phyloP scores from a whole-genome alignment of 176 grass and related monocot genomes.

The Rhipidocladum racemiflorum region DNA sequence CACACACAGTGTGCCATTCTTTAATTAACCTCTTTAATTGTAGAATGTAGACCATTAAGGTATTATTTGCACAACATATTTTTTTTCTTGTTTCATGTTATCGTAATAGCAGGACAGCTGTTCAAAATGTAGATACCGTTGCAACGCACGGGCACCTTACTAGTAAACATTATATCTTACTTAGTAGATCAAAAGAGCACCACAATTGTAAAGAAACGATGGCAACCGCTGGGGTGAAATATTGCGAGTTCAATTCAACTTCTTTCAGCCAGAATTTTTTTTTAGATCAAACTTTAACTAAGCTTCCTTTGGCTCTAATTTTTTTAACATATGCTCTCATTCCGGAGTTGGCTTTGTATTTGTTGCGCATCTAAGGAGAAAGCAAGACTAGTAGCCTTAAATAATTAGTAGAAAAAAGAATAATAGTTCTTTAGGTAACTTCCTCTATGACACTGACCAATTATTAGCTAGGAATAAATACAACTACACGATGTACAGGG shows the following conservation, averaged over 20 bases:
- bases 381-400: neutral
- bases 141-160: no score
- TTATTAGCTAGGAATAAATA: no score
- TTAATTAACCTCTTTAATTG: no score
- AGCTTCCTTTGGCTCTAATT: neutral
- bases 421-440: neutral
- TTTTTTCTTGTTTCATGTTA: no score
- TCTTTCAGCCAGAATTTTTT: slow-evolving; percentile 4
- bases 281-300: neutral
- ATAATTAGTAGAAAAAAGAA: no score
- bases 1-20: no score
- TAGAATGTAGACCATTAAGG: no score
- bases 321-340: neutral
- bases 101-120: no score
- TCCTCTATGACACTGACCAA: neutral
- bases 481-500: neutral
- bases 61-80: no score
- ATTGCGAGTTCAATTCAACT: neutral
- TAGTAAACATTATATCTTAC: neutral
- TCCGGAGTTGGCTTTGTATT: neutral
- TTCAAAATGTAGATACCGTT: no score
- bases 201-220: neutral
- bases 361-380: neutral
- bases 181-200: neutral
- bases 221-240: neutral